Evolutionary conservation across 805 yeast species (phyloP).

Genomic region (Sugiyamaella lignohabitans): DNA sequence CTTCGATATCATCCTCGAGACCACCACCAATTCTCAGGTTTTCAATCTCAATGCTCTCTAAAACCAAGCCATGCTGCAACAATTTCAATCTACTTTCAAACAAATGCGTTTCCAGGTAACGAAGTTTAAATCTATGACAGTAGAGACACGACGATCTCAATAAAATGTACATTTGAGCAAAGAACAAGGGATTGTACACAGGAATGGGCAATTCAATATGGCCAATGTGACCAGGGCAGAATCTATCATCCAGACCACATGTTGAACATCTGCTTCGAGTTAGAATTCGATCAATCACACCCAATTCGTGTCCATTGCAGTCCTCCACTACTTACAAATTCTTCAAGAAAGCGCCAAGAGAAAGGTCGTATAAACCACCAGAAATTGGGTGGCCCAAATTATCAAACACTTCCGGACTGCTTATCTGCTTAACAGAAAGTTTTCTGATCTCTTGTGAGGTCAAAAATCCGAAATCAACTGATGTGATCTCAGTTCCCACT

Average conservation of each 20-base stretch:
- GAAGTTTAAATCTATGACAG: conserved; percentile 81
- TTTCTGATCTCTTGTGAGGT: conserved; percentile 75
- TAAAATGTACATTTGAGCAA: conserved; percentile 80
- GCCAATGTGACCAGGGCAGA: conserved; percentile 98
- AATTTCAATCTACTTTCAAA: conserved; percentile 71
- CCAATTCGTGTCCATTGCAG: not conserved
- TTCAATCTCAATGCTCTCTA: conserved; percentile 72
- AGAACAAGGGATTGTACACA: conserved; percentile 89
- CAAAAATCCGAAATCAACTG: conserved; percentile 88
- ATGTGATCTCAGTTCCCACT: conserved; percentile 85
- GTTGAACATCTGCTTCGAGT: conserved; percentile 57
- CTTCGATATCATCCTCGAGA: conserved; percentile 46
- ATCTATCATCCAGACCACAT: conserved; percentile 90
- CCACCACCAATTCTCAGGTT: conserved; percentile 40
- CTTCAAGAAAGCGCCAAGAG: conserved; percentile 89
- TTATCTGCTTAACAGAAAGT: conserved; percentile 89
- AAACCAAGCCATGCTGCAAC: conserved; percentile 80
- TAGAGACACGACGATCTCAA: conserved; percentile 81
- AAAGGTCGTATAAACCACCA: conserved; percentile 89
- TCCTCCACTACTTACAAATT: conserved; percentile 48
- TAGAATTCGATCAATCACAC: not conserved
- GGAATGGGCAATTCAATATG: conserved; percentile 96
- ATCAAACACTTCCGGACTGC: conserved; percentile 93
- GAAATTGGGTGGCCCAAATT: conserved; percentile 91
- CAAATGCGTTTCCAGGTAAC: conserved; percentile 61